Base-by-base conservation (phyloP, 2,329 filamentous ascomycete genomes). In the Fusarium nygamai region DNA sequence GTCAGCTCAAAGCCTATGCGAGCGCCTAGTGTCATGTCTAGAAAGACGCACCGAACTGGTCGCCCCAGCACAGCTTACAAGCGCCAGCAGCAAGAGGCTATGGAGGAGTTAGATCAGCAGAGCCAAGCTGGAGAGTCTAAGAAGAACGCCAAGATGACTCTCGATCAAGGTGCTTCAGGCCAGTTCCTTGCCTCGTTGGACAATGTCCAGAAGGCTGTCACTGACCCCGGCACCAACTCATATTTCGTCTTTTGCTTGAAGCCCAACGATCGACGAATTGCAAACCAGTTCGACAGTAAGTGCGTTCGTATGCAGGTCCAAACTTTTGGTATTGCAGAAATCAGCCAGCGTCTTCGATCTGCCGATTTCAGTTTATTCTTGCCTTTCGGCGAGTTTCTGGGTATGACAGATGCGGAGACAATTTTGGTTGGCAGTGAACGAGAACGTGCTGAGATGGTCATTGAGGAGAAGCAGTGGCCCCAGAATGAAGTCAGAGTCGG, bases 241-340 rank as follows among this genome's bases (percentile, higher is more conserved):
- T 99, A 99, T 83, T 98, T 98, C 78, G 90, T 99, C 50, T 98
- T 99, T 83, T 99, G 96, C 80, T 85, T 99, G 73, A 99, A 99
- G 84, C 96, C 96, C 29, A 99, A 99, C 77, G 96, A 99, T 81
- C 90, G 96, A 61, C 92, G 96, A 57, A 99, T 99, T 75, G 96
- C 96, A 71, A 99, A 99, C 77, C 96, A 99, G 80, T 99, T 98
- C 78, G 96, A 99, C 83, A 98, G 95, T 88, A 98, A 98, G 83
- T 99, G 96, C 81, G 96, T 99, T 29, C 92, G 96, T 8, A 94
- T 93, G 17, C 96, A 99, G 81, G 90, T 99, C 3, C 96, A 98
- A 80, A 97, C 95, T 0, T 94, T 98, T 76, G 96, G 96, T 38
- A 97, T 99, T 78, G 95, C 95, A 3, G 96, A 99, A 81, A 98